Percentiles rank a stretch among this genome's conserved stretches.
Evolutionary conservation across 805 yeast genomes (phyloP).

Genomic region (Metschnikowia shivogae): DNA sequence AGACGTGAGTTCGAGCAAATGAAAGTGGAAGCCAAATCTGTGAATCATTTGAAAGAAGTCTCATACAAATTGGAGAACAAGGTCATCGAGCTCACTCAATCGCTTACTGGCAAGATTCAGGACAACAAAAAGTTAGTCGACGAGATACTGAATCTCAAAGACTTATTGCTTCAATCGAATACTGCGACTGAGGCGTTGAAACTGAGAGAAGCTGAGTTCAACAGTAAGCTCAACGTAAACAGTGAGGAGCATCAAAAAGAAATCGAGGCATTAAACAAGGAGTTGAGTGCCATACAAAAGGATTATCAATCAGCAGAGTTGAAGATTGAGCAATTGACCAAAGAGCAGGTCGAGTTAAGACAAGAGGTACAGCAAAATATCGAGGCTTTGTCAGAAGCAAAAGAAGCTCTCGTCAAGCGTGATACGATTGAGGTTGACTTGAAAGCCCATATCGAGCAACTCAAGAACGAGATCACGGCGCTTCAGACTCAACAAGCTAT

Average conservation of each 20-base stretch:
- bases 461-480: conserved; percentile 48
- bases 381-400: conserved; percentile 58
- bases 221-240: conserved; percentile 42
- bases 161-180: conserved; percentile 49
- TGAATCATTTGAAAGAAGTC: conserved; percentile 83
- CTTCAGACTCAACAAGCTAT: conserved; percentile 38
- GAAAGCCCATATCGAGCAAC: conserved; percentile 55
- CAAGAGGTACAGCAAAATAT: conserved; percentile 59
- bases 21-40: conserved; percentile 88
- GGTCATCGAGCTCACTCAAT: conserved; percentile 92
- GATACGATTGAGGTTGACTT: conserved; percentile 64
- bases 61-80: conserved; percentile 93
- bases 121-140: conserved; percentile 71
- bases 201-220: conserved; percentile 51
- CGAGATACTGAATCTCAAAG: conserved; percentile 49
- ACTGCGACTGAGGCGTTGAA: conserved; percentile 51
- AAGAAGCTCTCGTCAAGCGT: conserved; percentile 52
- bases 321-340: conserved; percentile 56
- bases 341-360: conserved; percentile 58
- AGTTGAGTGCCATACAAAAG: conserved; percentile 49
- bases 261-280: conserved; percentile 48
- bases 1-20: conserved; percentile 55
- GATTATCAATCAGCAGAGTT: conserved; percentile 56
- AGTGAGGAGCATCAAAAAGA: conserved; percentile 46
- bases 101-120: conserved; percentile 69